Evolutionary conservation across 2,329 filamentous ascomycete species (phyloP), one percentile per base, ranked within the genome.

Genomic region (Talaromyces pinophilus): DNA sequence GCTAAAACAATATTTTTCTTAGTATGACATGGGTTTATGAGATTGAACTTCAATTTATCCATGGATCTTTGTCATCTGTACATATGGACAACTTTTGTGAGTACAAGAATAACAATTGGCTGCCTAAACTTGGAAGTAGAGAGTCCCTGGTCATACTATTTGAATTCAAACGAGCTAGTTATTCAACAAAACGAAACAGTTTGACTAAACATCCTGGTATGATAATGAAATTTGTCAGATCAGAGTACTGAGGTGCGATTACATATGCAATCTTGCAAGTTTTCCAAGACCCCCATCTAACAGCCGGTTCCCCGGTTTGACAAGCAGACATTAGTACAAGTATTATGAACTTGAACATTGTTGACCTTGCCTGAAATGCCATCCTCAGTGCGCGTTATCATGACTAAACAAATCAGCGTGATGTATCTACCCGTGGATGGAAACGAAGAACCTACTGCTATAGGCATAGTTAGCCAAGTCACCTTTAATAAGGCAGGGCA

Each of bases 291-390:
- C n/a, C n/a, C 44, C 0, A 50, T 50, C 46, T 50, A 50, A 28
- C 22, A 50, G 46, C 46, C 46, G 22, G 13, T 50, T 17, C 46
- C 46, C 5, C 46, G 46, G 46, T 50, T 50, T 50, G 46, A 50
- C 22, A 50, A 17, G 13, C 46, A 50, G 46, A 50, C 19, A 25
- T 15, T 28, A 50, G 46, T 50, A 50, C 46, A 50, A 50, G 46
- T 50, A 17, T 50, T 28, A 50, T 50, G 46, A 50, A 50, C 46
- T 50, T 15, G 3, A 1, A 50, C 22, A 25, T 35, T 48, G 42
- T 48, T 25, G 17, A 61, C 35, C 17, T 61, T 61, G 22, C 59
- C 59, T 4, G 59, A 48, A 48, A 61, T 61, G 11, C 59, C 40
- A 61, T 61, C 25, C 8, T 28, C n/a, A 30, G 59, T 61, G 15